Conservation (phyloP, 345 rosid species). For the Noccaea caerulescens region DNA sequence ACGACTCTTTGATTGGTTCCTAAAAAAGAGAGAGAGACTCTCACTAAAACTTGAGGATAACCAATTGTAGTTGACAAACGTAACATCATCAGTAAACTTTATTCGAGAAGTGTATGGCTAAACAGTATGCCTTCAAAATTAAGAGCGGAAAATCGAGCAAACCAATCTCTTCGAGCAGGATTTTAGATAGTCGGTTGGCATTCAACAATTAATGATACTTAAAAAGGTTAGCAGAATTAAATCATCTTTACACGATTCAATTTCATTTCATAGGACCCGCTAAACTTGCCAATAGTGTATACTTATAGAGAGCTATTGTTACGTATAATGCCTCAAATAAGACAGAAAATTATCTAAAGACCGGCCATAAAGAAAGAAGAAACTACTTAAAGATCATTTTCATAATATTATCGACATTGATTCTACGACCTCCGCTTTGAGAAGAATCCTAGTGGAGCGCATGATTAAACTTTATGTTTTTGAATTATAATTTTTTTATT, state of each 20-base stretch:
- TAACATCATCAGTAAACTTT: no score
- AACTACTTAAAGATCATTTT: neutral
- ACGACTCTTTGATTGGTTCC: neutral
- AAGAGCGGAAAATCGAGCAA: conserved; percentile 3
- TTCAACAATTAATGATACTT: conserved; percentile 18
- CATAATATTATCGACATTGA: neutral
- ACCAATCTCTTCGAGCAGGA: neutral
- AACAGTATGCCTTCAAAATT: neutral
- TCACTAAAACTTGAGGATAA: no score
- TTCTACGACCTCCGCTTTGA: neutral
- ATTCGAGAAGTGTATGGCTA: neutral
- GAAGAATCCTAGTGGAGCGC: neutral
- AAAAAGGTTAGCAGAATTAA: conserved; percentile 3
- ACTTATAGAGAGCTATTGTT: neutral
- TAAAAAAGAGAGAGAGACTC: no score
- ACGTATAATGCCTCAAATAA: conserved; percentile 18
- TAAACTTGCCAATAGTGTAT: neutral
- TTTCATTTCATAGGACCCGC: conserved; percentile 20
- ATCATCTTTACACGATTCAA: neutral
- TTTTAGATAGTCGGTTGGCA: conserved; percentile 6
- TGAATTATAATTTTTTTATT: neutral
- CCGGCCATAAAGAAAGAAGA: neutral
- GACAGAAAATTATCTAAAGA: conserved; percentile 1
- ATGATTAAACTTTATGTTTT: neutral
- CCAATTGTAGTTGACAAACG: no score